Conservation (phyloP, 345 rosid species). For the Eucalyptus cladocalyx region DNA sequence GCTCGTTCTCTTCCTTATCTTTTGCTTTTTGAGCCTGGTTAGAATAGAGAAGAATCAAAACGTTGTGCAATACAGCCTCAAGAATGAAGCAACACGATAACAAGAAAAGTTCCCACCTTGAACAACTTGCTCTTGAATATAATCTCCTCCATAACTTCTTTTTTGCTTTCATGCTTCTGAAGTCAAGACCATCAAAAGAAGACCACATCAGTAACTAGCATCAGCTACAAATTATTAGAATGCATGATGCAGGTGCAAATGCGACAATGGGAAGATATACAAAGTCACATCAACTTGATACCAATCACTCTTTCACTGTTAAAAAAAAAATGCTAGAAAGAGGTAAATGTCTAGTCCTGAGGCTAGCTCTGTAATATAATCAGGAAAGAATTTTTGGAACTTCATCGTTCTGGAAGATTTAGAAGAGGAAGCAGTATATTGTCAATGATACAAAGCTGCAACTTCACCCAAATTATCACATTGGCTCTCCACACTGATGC, state of each 20-base stretch:
- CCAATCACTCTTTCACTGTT: not conserved
- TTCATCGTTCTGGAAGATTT: not conserved
- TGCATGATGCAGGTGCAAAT: not conserved
- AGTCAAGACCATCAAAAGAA: not conserved
- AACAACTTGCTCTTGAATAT: constrained; percentile 91
- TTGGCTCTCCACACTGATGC: not conserved
- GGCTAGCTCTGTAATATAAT: not conserved
- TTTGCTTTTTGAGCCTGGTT: too few relatives aligned
- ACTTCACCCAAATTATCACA: not conserved
- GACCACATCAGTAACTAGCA: not conserved
- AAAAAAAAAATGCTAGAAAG: not conserved
- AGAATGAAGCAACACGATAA: not conserved
- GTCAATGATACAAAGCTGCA: not conserved
- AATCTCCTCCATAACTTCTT: constrained; percentile 84
- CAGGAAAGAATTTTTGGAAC: not conserved
- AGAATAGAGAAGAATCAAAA: too few relatives aligned
- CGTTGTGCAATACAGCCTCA: not conserved
- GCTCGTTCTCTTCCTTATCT: too few relatives aligned
- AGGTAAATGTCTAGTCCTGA: not conserved
- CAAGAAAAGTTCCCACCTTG: constrained; percentile 37
- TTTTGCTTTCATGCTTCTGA: constrained; percentile 78
- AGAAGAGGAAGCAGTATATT: not conserved
- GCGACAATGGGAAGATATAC: not conserved
- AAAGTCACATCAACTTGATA: not conserved
- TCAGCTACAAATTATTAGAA: not conserved